A percentile compares a stretch with the other conserved stretches of the same genome.
phyloP scores from a whole-genome alignment of 179 eudicot genomes.

The Silene noctiflora region DNA sequence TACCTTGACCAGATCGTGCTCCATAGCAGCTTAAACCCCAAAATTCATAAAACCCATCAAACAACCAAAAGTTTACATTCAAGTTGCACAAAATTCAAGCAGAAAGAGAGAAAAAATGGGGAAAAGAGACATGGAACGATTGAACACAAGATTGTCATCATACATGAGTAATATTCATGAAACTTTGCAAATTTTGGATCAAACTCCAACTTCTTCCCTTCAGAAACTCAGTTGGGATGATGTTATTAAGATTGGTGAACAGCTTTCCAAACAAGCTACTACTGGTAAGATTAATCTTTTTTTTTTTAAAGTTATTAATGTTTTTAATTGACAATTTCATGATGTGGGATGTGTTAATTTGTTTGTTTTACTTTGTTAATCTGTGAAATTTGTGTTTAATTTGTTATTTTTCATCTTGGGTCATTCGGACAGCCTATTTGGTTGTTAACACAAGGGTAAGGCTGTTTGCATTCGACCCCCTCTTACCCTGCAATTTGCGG shows the following conservation, averaged over 20 bases:
- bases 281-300: conserved; percentile 36
- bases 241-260: conserved; percentile 64
- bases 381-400: no score
- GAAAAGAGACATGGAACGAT: conserved; percentile 48
- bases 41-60: neutral
- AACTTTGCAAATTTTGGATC: conserved; percentile 69
- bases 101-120: conserved; percentile 46
- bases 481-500: no score
- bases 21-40: neutral
- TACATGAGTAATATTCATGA: conserved; percentile 76
- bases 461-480: no score
- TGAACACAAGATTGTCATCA: conserved; percentile 39
- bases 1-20: no score
- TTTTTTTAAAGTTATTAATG: neutral
- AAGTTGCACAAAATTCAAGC: neutral
- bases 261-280: conserved; percentile 81
- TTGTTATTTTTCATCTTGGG: no score
- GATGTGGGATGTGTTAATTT: neutral
- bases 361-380: neutral
- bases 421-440: no score
- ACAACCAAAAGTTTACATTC: neutral
- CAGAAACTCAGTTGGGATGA: conserved; percentile 72
- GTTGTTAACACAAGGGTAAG: no score
- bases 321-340: neutral
- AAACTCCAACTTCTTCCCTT: conserved; percentile 56